Base-by-base conservation (phyloP, 352 stramenopile species). In the Pythium aristosporum region DNA sequence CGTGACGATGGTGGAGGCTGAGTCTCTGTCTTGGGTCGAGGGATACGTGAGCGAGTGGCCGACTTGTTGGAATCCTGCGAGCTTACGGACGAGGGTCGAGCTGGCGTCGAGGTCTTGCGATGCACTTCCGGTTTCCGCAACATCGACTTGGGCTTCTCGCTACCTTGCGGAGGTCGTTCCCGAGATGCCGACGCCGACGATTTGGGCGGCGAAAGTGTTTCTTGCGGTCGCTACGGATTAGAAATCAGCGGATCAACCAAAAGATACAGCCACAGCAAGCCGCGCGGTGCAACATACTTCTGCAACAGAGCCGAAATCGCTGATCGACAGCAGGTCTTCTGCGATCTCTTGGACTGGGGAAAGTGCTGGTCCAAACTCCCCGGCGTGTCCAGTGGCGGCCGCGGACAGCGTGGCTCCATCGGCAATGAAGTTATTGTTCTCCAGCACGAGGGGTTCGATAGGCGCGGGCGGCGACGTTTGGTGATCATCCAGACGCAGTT, bases 281-380 rank as follows among this genome's bases (percentile, higher is more conserved):
- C 20, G 30, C 39, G 20, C 18, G 18, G 12, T 50, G 20, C 12
- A 43, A 37, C 61, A 30, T 32, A 68, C 61, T 44, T 68, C 61
- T 43, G 25, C 28, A 2, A 60, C 48, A 41, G 57, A 60, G n/a
- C 49, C 54, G 21, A 69, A 41, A 36, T 63, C 62, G 21, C 48
- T 62, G 15, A 63, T 37, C 2, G 62, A 63, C 8, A 69, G 23
- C 5, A 63, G 46, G 12, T 69, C 62, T 43, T 69, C 62, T 13
- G 62, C 46, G 3, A 63, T 37, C n/a, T 69, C 62, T 28, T 63
- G 54, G 13, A 69, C 62, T n/a, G 62, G 62, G 15, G 62, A 63
- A 3, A 69, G 28, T 13, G 61, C 53, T 7, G 42, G 52, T 3
- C 9, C 43, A 20, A 62, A 68, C 3, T 68, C 61, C 1, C 20